Percentiles rank a stretch among this genome's conserved stretches.
These are phyloP conservation scores for Saccharomycopsis oosterbeekiorum DNA, from an alignment of 805 yeast species.

Conservation along the genomic window DNA sequence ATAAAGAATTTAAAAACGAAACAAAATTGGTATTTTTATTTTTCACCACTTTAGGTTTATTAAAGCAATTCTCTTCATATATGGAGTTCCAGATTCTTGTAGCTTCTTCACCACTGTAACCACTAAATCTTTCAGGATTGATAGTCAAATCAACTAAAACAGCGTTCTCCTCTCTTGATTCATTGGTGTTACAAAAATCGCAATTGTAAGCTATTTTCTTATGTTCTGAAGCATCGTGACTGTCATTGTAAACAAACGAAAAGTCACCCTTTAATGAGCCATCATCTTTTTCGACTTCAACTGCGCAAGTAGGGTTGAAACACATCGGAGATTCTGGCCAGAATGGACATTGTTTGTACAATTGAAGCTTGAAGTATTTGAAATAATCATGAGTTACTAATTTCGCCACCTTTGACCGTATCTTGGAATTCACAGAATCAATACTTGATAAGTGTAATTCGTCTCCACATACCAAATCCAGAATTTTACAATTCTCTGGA, in stretches of 20 bases:
- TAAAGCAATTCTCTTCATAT: slow-evolving; percentile 85
- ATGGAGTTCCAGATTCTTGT: slow-evolving; percentile 89
- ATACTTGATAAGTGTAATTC: slow-evolving; percentile 11
- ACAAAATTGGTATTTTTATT: slow-evolving; percentile 3
- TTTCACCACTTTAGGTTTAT: slow-evolving; percentile 24
- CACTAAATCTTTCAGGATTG: slow-evolving; percentile 94
- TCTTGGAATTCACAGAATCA: slow-evolving; percentile 20
- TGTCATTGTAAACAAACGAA: slow-evolving; percentile 37
- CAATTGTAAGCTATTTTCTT: slow-evolving; percentile 29
- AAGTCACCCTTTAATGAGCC: slow-evolving; percentile 33
- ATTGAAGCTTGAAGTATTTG: slow-evolving; percentile 75
- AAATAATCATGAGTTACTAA: slow-evolving; percentile 72
- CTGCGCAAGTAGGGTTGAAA: slow-evolving; percentile 82
- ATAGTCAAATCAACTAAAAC: slow-evolving; percentile 79
- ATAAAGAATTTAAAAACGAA: slow-evolving; percentile 22
- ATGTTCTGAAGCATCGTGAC: slow-evolving; percentile 29
- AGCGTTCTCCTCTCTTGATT: slow-evolving; percentile 48
- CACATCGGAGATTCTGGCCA: slow-evolving; percentile 73
- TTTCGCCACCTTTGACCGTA: slow-evolving; percentile 47
- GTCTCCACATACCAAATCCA: neutral
- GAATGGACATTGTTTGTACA: slow-evolving; percentile 77
- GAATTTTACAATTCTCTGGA: neutral
- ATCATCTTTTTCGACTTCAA: slow-evolving; percentile 70
- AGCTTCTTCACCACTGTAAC: slow-evolving; percentile 89
- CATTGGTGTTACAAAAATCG: slow-evolving; percentile 64